Evolutionary conservation across 2,329 filamentous ascomycete species (phyloP).

Genomic region (Fusarium heterosporum): DNA sequence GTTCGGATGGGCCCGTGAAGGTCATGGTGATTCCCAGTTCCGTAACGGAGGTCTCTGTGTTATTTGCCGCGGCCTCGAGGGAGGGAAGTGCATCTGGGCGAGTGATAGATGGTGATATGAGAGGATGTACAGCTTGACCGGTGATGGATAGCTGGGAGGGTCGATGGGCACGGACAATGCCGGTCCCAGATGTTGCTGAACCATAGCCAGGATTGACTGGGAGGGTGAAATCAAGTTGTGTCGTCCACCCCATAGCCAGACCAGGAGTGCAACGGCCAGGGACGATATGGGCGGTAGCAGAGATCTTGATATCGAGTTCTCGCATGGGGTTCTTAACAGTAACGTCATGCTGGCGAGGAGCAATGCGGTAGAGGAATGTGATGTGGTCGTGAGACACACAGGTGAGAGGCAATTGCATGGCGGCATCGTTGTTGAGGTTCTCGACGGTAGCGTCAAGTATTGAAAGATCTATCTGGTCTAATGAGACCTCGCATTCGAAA

Average conservation of each 20-base stretch:
- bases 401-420: constrained; percentile 64
- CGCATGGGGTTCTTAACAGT: constrained; percentile 60
- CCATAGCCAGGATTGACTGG: constrained; percentile 74
- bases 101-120: constrained; percentile 67
- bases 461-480: constrained; percentile 69
- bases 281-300: constrained; percentile 67
- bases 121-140: constrained; percentile 64
- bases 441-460: constrained; percentile 70
- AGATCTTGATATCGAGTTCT: constrained; percentile 70
- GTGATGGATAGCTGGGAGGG: constrained; percentile 73
- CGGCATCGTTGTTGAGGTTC: constrained; percentile 64
- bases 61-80: constrained; percentile 65
- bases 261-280: constrained; percentile 69
- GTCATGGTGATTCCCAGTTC: constrained; percentile 81
- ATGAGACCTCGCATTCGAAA: constrained; percentile 72
- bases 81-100: constrained; percentile 71
- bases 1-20: constrained; percentile 69
- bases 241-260: constrained; percentile 75
- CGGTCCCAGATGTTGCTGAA: constrained; percentile 60
- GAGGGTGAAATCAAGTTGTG: constrained; percentile 75
- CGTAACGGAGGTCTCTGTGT: constrained; percentile 61
- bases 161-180: constrained; percentile 70
- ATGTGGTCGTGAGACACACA: constrained; percentile 80
- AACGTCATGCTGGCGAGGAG: constrained; percentile 61
- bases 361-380: constrained; percentile 77